Evolutionary conservation across 371 early-diverging fungal species (phyloP).

Genomic region (Lichtheimia corymbifera): DNA sequence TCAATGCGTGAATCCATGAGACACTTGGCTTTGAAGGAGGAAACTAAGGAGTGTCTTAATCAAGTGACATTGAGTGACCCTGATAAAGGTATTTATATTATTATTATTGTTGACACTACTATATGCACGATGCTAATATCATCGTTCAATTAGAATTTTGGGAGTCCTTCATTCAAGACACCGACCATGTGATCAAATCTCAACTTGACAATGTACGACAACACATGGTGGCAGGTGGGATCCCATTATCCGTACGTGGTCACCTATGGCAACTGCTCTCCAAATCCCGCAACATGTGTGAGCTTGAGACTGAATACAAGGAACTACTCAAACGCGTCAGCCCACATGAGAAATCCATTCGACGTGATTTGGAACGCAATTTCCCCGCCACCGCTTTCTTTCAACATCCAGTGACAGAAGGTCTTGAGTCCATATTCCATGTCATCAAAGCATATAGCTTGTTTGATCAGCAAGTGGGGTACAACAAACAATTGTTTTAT

Average conservation of each 20-base stretch:
- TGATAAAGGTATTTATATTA: no score
- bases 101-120: no score
- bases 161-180: slow-evolving; percentile 32
- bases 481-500: slow-evolving; percentile 95
- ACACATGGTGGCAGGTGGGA: slow-evolving; percentile 49
- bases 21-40: slow-evolving; percentile 3
- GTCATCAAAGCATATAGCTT: slow-evolving; percentile 90
- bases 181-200: slow-evolving; percentile 22
- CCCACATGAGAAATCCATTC: slow-evolving; percentile 84
- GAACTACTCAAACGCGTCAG: slow-evolving; percentile 77
- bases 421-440: slow-evolving; percentile 79
- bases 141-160: slow-evolving; percentile 38
- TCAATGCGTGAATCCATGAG: slow-evolving; percentile 2
- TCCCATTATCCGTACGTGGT: slow-evolving; percentile 86
- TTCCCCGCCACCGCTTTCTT: slow-evolving; percentile 86
- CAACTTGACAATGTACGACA: slow-evolving; percentile 25
- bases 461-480: slow-evolving; percentile 92
- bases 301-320: slow-evolving; percentile 77
- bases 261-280: slow-evolving; percentile 80
- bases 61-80: no score
- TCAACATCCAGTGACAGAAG: slow-evolving; percentile 71
- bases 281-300: slow-evolving; percentile 63
- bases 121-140: background rate
- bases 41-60: background rate
- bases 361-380: slow-evolving; percentile 83